A percentile compares a stretch with the other conserved stretches of the same genome.
Conservation (phyloP, 2,329 filamentous ascomycete genomes). For the Emmonsia crescens region DNA sequence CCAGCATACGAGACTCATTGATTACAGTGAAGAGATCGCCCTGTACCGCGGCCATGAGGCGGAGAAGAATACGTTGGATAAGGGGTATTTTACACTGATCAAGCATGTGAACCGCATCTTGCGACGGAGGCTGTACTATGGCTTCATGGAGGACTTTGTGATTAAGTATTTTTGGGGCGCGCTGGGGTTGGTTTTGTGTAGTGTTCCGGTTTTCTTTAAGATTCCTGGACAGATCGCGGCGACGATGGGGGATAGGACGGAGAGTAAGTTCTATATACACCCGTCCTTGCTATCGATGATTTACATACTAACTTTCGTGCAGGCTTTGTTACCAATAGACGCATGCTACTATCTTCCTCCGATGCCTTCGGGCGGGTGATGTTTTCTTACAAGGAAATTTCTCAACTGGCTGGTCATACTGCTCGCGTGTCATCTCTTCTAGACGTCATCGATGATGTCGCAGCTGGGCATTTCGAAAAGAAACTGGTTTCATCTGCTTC, state of each 20-base stretch:
- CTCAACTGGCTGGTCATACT: slow-evolving; percentile 90
- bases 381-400: slow-evolving; percentile 97
- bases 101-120: slow-evolving; percentile 98
- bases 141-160: slow-evolving; percentile 99
- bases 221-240: slow-evolving; percentile 57
- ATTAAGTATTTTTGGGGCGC: slow-evolving; percentile 99
- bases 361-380: slow-evolving; percentile 93
- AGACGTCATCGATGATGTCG: slow-evolving; percentile 89
- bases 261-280: slow-evolving; percentile 36
- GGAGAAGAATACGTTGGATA: slow-evolving; percentile 93
- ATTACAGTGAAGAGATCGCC: slow-evolving; percentile 91
- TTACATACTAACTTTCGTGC: slow-evolving; percentile 8
- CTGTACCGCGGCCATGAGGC: slow-evolving; percentile 84
- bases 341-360: slow-evolving; percentile 83
- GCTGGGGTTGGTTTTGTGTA: slow-evolving; percentile 80
- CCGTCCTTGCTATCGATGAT: slow-evolving; percentile 1
- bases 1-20: slow-evolving; percentile 86
- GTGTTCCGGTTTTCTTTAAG: slow-evolving; percentile 91
- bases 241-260: slow-evolving; percentile 44
- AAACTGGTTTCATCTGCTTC: slow-evolving; percentile 84
- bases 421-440: slow-evolving; percentile 81
- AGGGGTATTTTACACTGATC: slow-evolving; percentile 97
- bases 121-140: slow-evolving; percentile 82
- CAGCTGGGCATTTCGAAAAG: slow-evolving; percentile 86
- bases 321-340: slow-evolving; percentile 85